Percentiles rank a stretch among this genome's conserved stretches.
phyloP scores from a whole-genome alignment of 371 early-diverging fungal species.

The Chytridium lagenaria region DNA sequence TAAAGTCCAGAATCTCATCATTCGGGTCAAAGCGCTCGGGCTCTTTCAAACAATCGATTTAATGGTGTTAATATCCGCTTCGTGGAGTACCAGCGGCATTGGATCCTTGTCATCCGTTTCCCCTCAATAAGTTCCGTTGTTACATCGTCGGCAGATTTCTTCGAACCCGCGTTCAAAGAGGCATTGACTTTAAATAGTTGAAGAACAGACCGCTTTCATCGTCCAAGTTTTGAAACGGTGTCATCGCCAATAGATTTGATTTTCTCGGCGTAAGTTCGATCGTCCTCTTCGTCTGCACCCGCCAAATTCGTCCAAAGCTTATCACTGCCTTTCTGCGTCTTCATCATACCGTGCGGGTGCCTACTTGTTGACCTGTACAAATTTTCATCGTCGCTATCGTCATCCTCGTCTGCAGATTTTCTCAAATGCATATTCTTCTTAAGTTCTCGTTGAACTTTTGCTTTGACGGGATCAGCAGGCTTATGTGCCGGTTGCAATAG shows the following conservation, averaged over 20 bases:
- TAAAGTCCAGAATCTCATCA: not conserved
- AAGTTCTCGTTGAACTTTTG: no score
- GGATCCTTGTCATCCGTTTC: no score
- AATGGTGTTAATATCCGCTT: not conserved
- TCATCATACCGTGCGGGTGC: not conserved
- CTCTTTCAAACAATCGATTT: not conserved
- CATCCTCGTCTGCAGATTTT: no score
- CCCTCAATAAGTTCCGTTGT: no score
- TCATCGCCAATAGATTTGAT: not conserved
- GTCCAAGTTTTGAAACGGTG: not conserved
- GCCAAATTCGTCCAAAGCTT: not conserved
- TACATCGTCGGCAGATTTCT: no score
- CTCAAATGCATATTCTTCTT: no score
- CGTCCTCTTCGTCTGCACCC: not conserved
- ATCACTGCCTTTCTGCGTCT: not conserved
- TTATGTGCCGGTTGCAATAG: no score
- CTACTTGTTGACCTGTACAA: not conserved
- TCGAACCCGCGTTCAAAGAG: not conserved
- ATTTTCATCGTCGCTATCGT: not conserved
- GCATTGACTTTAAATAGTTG: not conserved
- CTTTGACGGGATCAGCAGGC: no score
- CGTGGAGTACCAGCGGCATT: no score
- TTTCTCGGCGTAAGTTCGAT: not conserved
- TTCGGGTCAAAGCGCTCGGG: conserved; percentile 1
- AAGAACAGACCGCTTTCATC: not conserved